Evolutionary conservation across 2,329 filamentous ascomycete genomes (phyloP), one percentile per base, ranked within the genome.

Genomic region (Aphanocladium album): DNA sequence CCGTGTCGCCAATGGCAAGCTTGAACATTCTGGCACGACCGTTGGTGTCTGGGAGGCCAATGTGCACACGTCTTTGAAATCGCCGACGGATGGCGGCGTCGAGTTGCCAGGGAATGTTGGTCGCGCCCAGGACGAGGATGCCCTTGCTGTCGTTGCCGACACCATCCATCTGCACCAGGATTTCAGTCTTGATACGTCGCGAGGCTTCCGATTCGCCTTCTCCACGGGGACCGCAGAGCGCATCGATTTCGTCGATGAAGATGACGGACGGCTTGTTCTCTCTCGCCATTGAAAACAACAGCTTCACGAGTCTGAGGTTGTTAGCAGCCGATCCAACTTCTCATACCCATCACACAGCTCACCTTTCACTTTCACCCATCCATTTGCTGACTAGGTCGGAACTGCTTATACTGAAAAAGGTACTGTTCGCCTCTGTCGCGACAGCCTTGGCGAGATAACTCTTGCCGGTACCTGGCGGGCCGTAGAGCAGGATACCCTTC

Each of bases 301-400:
- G 90, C 72, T 98, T 98, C 61, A 99, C 95, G 67, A 99, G 83
- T 70, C 92, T 96, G 69, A 17, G 37, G 6, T 4, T 63, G 73
- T 64, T 74, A 69, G 50, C 43, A 41, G 27, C 7, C 7, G 27
- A 46, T n/a, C n/a, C n/a, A 23, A 45, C 8, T 23, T 6, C 25
- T n/a, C 8, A 16, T 27, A 19, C 17, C 17, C 51, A 37, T 21
- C 19, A 53, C 8, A 19, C 4, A 39, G 35, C 72, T 63, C 79
- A 96, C 91, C 92, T 86, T 85, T 99, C 95, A 81, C 90, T 96
- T 77, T 99, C 95, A 79, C 95, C 95, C 95, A 99, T 99, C 95
- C 95, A 99, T 74, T 99, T 99, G 74, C 91, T 96, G 63, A 99
- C 95, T 75, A 99, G 76, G 73, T 99, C 95, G 72, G 91, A 96